Percentiles rank a stretch among this genome's conserved stretches.
Conservation (phyloP, 257 asterid species). For the Verbena officinalis region DNA sequence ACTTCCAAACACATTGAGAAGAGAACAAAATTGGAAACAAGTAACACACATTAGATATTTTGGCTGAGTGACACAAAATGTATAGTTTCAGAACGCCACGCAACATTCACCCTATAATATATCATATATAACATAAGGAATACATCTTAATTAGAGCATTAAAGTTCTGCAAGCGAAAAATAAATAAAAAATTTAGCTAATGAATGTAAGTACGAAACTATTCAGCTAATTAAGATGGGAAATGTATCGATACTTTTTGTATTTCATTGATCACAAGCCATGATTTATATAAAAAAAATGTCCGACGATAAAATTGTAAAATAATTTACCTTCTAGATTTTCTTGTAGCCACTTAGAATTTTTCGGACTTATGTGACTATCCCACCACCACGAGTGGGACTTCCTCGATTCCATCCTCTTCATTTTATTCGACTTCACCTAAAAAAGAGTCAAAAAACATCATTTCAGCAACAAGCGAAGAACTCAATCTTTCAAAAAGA, state of each 20-base stretch:
- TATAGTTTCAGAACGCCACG: too few relatives aligned
- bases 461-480: neutral
- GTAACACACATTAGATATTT: too few relatives aligned
- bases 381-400: slow-evolving; percentile 95
- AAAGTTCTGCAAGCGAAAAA: too few relatives aligned
- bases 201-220: too few relatives aligned
- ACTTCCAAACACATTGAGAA: too few relatives aligned
- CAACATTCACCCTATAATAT: too few relatives aligned
- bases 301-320: neutral
- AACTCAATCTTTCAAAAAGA: neutral
- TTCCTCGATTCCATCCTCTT: slow-evolving; percentile 62
- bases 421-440: slow-evolving; percentile 58
- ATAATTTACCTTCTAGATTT: slow-evolving; percentile 68
- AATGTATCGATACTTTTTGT: neutral
- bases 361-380: slow-evolving; percentile 85
- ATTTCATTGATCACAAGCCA: neutral
- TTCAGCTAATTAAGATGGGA: too few relatives aligned
- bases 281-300: neutral
- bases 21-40: too few relatives aligned
- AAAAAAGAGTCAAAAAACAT: slow-evolving; percentile 23
- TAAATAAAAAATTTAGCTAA: too few relatives aligned
- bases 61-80: too few relatives aligned
- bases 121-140: too few relatives aligned
- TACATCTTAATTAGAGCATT: too few relatives aligned
- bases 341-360: slow-evolving; percentile 90